Conservation (phyloP, 2,329 filamentous ascomycete species). For the Penicillium glabrum region DNA sequence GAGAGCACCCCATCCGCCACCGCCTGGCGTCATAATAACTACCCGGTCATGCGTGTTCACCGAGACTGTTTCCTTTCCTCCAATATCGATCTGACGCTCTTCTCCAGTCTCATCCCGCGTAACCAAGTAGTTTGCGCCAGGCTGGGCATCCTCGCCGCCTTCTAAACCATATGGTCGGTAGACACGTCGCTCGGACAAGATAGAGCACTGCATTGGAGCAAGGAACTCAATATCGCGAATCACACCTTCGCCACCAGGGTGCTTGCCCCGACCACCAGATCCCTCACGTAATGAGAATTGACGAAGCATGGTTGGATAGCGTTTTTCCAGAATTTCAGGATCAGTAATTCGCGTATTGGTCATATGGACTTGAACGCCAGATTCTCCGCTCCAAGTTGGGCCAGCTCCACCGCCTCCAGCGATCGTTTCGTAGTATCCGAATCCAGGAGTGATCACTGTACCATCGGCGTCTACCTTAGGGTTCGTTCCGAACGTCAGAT, state of each 20-base stretch:
- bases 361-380: conserved; percentile 80
- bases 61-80: conserved; percentile 62
- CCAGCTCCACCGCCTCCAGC: conserved; percentile 78
- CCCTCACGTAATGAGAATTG: conserved; percentile 68
- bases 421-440: conserved; percentile 88
- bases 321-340: conserved; percentile 75
- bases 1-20: conserved; percentile 43
- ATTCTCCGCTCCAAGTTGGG: conserved; percentile 71
- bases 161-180: conserved; percentile 78
- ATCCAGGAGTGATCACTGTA: conserved; percentile 62
- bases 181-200: conserved; percentile 74
- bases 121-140: conserved; percentile 86
- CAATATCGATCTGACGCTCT: conserved; percentile 58
- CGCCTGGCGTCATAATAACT: conserved; percentile 59
- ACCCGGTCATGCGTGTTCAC: conserved; percentile 62
- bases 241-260: conserved; percentile 73
- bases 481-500: conserved; percentile 75
- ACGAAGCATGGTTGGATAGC: conserved; percentile 73
- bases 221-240: conserved; percentile 82
- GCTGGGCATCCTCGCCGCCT: conserved; percentile 75
- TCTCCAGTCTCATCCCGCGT: conserved; percentile 62
- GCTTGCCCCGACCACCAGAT: conserved; percentile 66
- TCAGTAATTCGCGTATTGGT: conserved; percentile 87
- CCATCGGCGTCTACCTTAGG: conserved; percentile 64
- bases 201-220: conserved; percentile 75